Percentiles rank a stretch among this genome's conserved stretches.
Evolutionary conservation across 2,329 filamentous ascomycete species (phyloP).

Genomic region (Fusarium sp.): DNA sequence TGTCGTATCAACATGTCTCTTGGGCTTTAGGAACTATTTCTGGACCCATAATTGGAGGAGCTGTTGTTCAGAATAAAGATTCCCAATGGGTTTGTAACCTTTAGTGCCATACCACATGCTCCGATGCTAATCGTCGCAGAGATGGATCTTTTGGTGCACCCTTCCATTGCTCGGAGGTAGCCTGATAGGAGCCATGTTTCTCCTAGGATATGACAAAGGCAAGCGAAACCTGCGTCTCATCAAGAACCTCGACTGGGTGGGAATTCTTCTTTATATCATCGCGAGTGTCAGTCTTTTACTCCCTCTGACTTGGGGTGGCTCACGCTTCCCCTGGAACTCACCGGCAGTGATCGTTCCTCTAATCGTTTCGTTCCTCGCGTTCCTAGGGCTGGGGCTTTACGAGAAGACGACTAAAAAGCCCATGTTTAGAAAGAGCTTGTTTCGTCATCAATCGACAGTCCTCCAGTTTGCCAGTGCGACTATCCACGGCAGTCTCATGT

Average conservation of each 20-base stretch:
- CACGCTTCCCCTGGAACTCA: slow-evolving; percentile 36
- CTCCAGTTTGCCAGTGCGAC: slow-evolving; percentile 31
- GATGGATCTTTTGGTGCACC: slow-evolving; percentile 50
- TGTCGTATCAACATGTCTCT: slow-evolving; percentile 50
- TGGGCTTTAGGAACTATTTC: slow-evolving; percentile 64
- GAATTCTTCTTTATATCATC: slow-evolving; percentile 63
- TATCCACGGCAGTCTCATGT: slow-evolving; percentile 41
- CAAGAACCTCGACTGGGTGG: slow-evolving; percentile 66
- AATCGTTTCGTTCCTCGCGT: slow-evolving; percentile 58
- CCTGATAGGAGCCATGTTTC: slow-evolving; percentile 34
- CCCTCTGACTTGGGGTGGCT: slow-evolving; percentile 26
- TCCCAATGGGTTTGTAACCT: slow-evolving; percentile 34
- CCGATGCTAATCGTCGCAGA: slow-evolving; percentile 16
- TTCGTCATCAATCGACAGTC: slow-evolving; percentile 29
- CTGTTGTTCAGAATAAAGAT: slow-evolving; percentile 24
- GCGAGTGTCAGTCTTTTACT: slow-evolving; percentile 26
- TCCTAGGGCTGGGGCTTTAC: slow-evolving; percentile 45
- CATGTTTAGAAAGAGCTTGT: slow-evolving; percentile 38
- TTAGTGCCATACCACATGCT: not conserved
- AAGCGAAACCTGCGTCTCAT: slow-evolving; percentile 5
- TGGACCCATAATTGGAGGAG: slow-evolving; percentile 41
- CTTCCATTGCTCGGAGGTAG: slow-evolving; percentile 43
- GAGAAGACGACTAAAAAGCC: slow-evolving; percentile 28
- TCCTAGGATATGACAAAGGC: slow-evolving; percentile 39
- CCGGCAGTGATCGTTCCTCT: slow-evolving; percentile 64